Conservation (phyloP, 1,284 basidiomycete genomes). For the Tylopilus orsonianus region DNA sequence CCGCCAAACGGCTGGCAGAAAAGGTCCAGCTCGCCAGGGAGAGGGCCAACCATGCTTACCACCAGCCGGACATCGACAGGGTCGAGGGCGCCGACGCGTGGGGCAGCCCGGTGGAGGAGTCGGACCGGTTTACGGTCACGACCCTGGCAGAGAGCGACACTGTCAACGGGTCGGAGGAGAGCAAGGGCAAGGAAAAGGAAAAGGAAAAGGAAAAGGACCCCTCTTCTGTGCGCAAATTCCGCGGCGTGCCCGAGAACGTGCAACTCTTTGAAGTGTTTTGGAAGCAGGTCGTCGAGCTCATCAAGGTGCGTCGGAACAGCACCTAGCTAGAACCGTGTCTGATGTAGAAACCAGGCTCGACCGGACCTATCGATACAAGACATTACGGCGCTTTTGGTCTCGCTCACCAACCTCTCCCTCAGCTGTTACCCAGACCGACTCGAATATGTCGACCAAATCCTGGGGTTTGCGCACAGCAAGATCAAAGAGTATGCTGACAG, state of each 20-base stretch:
- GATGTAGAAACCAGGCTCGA: constrained; percentile 65
- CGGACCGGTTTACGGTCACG: constrained; percentile 33
- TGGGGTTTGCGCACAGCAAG: constrained; percentile 85
- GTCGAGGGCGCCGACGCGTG: constrained; percentile 37
- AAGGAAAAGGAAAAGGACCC: constrained; percentile 49
- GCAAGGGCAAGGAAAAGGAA: constrained; percentile 53
- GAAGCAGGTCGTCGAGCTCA: constrained; percentile 96
- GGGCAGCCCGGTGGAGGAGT: constrained; percentile 26
- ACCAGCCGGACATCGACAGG: constrained; percentile 8
- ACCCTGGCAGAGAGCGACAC: constrained; percentile 31
- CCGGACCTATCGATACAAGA: constrained; percentile 95
- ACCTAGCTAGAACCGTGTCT: not conserved
- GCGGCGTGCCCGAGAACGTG: constrained; percentile 91
- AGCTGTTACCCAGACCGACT: constrained; percentile 94
- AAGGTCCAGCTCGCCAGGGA: constrained; percentile 68
- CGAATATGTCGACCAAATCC: constrained; percentile 93
- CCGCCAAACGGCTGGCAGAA: constrained; percentile 80
- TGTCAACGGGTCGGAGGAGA: constrained; percentile 37
- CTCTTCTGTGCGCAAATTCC: constrained; percentile 68
- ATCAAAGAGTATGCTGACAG: constrained; percentile 80
- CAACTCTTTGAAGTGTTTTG: constrained; percentile 96
- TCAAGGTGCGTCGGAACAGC: constrained; percentile 62
- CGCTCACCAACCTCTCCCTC: constrained; percentile 87
- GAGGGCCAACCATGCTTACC: constrained; percentile 48
- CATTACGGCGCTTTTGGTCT: constrained; percentile 90